Evolutionary conservation across 129 eudicot species (phyloP).

Genomic region (Tagetes erecta): DNA sequence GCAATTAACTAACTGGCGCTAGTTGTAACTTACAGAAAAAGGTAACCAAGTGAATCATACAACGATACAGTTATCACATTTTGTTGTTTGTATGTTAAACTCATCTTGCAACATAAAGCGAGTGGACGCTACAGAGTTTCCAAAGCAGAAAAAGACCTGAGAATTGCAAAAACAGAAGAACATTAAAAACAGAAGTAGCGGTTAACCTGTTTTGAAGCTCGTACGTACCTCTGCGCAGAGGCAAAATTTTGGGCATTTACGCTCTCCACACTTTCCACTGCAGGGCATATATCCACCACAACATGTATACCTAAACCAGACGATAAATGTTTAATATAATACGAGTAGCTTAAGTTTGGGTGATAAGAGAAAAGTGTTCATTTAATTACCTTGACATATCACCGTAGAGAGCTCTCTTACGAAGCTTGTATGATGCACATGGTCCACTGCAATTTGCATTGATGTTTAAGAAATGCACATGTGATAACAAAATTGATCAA

Average conservation of each 20-base stretch:
- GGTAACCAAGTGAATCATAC: slow-evolving; percentile 45
- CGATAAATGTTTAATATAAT: slow-evolving; percentile 11
- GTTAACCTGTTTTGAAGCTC: neutral
- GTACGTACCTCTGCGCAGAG: slow-evolving; percentile 78
- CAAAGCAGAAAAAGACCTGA: slow-evolving; percentile 81
- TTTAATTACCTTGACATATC: slow-evolving; percentile 84
- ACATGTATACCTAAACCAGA: slow-evolving; percentile 57
- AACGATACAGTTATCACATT: slow-evolving; percentile 91
- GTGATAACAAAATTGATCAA: neutral
- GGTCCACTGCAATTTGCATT: slow-evolving; percentile 52
- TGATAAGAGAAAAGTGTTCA: slow-evolving; percentile 6
- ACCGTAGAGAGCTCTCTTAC: slow-evolving; percentile 86
- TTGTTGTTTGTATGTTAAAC: slow-evolving; percentile 89
- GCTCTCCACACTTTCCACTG: slow-evolving; percentile 92
- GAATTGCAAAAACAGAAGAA: slow-evolving; percentile 2
- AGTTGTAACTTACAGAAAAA: neutral
- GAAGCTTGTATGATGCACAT: slow-evolving; percentile 83
- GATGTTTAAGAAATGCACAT: neutral
- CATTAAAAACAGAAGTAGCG: neutral
- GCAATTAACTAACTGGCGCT: neutral
- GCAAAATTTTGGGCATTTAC: slow-evolving; percentile 79
- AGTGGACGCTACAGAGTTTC: slow-evolving; percentile 89
- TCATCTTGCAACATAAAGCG: slow-evolving; percentile 93
- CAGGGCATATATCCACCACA: slow-evolving; percentile 97
- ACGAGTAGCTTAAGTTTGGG: neutral